Conservation (phyloP, 2,329 filamentous ascomycete genomes). For the Cordyceps javanica region DNA sequence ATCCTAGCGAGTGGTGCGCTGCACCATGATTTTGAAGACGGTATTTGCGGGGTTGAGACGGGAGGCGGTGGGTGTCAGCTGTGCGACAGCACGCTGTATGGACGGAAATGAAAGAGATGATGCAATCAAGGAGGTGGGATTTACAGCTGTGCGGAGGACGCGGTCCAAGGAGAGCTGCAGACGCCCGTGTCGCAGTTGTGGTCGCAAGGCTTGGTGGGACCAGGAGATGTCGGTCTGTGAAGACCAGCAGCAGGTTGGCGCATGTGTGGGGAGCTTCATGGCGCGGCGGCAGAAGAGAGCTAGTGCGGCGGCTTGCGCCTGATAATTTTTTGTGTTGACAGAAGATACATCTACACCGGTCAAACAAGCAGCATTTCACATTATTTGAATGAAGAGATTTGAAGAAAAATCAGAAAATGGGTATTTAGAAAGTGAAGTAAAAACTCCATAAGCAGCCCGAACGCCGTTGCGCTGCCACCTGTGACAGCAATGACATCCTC, state of each 20-base stretch:
- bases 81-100: not conserved
- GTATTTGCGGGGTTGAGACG: not conserved
- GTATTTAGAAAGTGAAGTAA: not conserved
- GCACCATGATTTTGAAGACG: conserved; percentile 12
- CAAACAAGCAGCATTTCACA: not conserved
- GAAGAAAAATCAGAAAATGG: not conserved
- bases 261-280: conserved; percentile 4
- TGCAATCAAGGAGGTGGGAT: not conserved
- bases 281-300: not conserved
- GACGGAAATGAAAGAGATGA: not conserved
- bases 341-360: too few relatives aligned
- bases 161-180: not conserved
- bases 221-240: conserved; percentile 5
- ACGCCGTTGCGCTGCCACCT: not conserved
- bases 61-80: not conserved
- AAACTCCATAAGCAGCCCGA: not conserved
- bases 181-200: conserved; percentile 3
- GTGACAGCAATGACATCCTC: not conserved
- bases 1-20: conserved; percentile 54
- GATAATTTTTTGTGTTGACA: too few relatives aligned
- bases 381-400: not conserved
- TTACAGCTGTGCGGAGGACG: not conserved
- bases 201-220: conserved; percentile 7
- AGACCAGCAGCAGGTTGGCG: not conserved
- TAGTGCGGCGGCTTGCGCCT: not conserved